A percentile compares a stretch with the other conserved stretches of the same genome.
phyloP scores from a whole-genome alignment of 352 stramenopile genomes.

The Globisporangium mamillatum region DNA sequence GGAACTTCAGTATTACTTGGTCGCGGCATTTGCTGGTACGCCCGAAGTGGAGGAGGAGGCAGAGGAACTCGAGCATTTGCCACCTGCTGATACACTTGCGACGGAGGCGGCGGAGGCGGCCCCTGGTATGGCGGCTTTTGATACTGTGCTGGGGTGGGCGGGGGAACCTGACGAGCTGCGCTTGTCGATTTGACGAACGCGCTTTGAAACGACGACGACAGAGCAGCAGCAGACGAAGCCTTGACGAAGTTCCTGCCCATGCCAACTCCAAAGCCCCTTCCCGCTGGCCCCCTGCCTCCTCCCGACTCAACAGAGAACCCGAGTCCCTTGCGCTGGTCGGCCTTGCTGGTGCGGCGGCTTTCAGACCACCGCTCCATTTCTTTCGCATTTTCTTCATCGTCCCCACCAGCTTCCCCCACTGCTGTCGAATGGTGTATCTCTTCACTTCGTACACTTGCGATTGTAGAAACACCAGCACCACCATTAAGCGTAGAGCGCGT shows the following conservation, averaged over 20 bases:
- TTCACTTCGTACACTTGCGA: background rate
- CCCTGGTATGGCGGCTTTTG: background rate
- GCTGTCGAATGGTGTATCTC: background rate
- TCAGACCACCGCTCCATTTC: conserved; percentile 63
- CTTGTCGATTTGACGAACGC: conserved; percentile 26
- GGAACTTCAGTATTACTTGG: conserved; percentile 1
- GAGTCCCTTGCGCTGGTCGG: conserved; percentile 66
- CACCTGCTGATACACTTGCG: background rate
- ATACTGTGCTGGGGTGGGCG: background rate
- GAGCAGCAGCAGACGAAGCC: conserved; percentile 20
- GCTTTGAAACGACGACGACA: conserved; percentile 18
- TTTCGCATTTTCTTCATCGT: conserved; percentile 42
- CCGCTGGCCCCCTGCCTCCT: background rate
- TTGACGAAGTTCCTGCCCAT: conserved; percentile 35
- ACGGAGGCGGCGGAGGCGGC: background rate
- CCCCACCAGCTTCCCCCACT: conserved; percentile 21
- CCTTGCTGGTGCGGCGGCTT: conserved; percentile 52
- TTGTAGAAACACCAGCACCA: background rate
- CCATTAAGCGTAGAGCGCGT: background rate
- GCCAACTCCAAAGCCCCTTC: background rate
- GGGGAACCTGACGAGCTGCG: background rate
- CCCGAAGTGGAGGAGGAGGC: background rate
- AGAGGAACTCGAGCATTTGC: conserved; percentile 2
- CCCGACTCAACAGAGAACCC: conserved; percentile 31
- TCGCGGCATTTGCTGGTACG: background rate